A percentile compares a stretch with the other conserved stretches of the same genome.
phyloP scores from a whole-genome alignment of 164 flowering plant species.

The Berberis thunbergii region DNA sequence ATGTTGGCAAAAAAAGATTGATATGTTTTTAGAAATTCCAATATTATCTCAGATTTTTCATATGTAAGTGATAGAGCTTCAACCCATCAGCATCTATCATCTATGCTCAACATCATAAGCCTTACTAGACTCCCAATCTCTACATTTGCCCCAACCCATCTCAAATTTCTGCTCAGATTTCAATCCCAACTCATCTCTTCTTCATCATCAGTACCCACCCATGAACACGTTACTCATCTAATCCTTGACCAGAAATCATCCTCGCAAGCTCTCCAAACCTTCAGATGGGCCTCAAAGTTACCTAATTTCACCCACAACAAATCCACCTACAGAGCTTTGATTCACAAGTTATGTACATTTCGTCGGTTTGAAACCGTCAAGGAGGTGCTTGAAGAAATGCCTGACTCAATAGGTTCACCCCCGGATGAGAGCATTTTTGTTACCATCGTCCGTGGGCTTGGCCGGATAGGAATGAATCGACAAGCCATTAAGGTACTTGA shows the following conservation, averaged over 20 bases:
- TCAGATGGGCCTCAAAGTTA: constrained; percentile 70
- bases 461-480: constrained; percentile 43
- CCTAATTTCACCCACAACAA: constrained; percentile 55
- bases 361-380: constrained; percentile 49
- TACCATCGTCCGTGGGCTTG: constrained; percentile 58
- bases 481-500: constrained; percentile 46
- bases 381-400: constrained; percentile 77
- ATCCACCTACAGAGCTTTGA: constrained; percentile 67
- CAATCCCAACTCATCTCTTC: constrained; percentile 19
- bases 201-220: constrained; percentile 39
- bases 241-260: constrained; percentile 61
- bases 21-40: too few relatives aligned
- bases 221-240: constrained; percentile 53
- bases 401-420: constrained; percentile 38
- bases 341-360: constrained; percentile 63
- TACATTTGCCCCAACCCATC: neutral
- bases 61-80: constrained; percentile 20
- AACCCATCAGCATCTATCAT: constrained; percentile 30
- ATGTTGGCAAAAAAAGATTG: too few relatives aligned
- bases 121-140: neutral
- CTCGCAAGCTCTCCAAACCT: constrained; percentile 55
- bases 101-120: constrained; percentile 12
- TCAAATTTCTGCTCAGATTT: constrained; percentile 1
- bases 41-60: too few relatives aligned
- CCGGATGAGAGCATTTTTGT: constrained; percentile 74